Conservation (phyloP, 495 filamentous ascomycete genomes). For the Cercophora newfieldiana region DNA sequence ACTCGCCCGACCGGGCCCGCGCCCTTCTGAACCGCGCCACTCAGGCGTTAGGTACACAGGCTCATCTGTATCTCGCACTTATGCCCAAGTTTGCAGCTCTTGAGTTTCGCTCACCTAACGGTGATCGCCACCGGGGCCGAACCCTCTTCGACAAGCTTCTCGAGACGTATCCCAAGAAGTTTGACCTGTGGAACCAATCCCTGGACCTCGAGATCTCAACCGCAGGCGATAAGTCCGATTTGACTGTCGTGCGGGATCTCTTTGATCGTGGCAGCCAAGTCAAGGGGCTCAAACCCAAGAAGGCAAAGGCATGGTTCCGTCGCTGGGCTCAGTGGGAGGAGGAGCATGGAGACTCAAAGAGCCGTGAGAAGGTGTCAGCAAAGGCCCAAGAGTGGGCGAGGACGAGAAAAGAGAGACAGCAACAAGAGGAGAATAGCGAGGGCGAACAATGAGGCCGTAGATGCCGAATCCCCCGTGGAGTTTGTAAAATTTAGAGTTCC, state of each 20-base stretch:
- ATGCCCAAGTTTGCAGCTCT: constrained; percentile 86
- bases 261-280: constrained; percentile 76
- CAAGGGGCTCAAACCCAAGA: constrained; percentile 68
- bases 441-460: constrained; percentile 16
- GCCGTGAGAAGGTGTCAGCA: constrained; percentile 68
- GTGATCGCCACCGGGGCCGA: constrained; percentile 86
- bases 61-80: constrained; percentile 68
- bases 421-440: constrained; percentile 30
- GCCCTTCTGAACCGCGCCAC: constrained; percentile 80
- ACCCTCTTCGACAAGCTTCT: constrained; percentile 92
- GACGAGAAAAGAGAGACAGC: constrained; percentile 35
- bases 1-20: constrained; percentile 71
- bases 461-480: background rate
- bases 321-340: constrained; percentile 81
- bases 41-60: constrained; percentile 67
- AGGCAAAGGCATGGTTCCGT: constrained; percentile 79
- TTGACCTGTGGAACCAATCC: constrained; percentile 90
- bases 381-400: constrained; percentile 67
- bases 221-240: constrained; percentile 55
- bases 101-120: constrained; percentile 82
- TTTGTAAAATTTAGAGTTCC: background rate
- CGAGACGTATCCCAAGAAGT: constrained; percentile 78
- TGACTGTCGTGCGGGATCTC: constrained; percentile 61
- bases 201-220: constrained; percentile 73
- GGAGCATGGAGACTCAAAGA: constrained; percentile 69